These are phyloP conservation scores for Eucalyptus urophylla DNA, from an alignment of 345 rosid species.

Conservation along the genomic window DNA sequence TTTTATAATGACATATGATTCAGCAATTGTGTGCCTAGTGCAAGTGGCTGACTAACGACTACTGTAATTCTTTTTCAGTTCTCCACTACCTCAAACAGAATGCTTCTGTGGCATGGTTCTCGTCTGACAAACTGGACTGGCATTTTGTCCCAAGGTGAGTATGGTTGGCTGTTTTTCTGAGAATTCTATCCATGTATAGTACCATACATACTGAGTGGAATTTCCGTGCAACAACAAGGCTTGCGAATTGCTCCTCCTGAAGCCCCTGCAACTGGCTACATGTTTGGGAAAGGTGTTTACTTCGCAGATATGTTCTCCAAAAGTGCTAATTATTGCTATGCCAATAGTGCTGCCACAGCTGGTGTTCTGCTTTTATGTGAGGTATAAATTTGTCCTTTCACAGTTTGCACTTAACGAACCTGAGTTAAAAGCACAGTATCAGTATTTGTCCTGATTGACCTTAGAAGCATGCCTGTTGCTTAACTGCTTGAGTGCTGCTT, in stretches of 20 bases:
- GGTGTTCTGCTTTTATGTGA: constrained; percentile 88
- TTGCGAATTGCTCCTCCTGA: constrained; percentile 96
- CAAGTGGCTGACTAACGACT: background rate
- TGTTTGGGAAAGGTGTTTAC: constrained; percentile 97
- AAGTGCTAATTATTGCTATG: constrained; percentile 85
- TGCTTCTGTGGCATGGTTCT: constrained; percentile 96
- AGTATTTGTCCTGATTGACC: background rate
- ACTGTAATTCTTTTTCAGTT: constrained; percentile 29
- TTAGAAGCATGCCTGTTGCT: background rate
- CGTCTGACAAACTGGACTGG: constrained; percentile 97
- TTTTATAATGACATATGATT: background rate
- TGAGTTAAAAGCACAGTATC: background rate
- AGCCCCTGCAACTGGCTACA: constrained; percentile 85
- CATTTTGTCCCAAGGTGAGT: constrained; percentile 83
- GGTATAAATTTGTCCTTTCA: constrained; percentile 10
- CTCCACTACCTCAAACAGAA: constrained; percentile 44
- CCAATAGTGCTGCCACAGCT: constrained; percentile 21
- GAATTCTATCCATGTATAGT: background rate
- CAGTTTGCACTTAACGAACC: background rate
- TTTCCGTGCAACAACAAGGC: constrained; percentile 32
- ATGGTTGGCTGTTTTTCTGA: background rate
- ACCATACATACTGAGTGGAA: background rate
- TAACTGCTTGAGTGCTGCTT: background rate
- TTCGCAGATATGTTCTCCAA: constrained; percentile 98
- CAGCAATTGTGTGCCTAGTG: background rate